A percentile compares a stretch with the other conserved stretches of the same genome.
phyloP scores from a whole-genome alignment of 164 flowering plant species.

The Stephania cephalantha region DNA sequence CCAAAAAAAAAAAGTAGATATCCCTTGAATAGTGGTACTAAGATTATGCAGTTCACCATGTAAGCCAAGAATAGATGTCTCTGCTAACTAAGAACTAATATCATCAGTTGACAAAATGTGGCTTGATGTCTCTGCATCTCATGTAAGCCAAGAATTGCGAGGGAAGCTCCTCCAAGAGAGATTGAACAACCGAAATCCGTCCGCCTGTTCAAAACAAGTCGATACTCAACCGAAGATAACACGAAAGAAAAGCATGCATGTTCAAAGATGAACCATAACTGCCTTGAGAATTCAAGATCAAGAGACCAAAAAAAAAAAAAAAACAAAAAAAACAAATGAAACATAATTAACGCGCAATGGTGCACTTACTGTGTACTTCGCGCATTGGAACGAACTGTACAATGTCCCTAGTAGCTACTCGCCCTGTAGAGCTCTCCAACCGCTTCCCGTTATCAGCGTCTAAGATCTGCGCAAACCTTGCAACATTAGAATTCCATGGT shows the following conservation, averaged over 20 bases:
- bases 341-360: neutral
- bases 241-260: neutral
- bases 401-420: slow-evolving; percentile 76
- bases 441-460: slow-evolving; percentile 80
- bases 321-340: neutral
- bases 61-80: too few species aligned
- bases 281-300: neutral
- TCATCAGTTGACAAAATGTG: slow-evolving; percentile 11
- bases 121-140: slow-evolving; percentile 48
- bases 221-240: neutral
- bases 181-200: slow-evolving; percentile 43
- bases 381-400: slow-evolving; percentile 88
- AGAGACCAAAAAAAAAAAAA: neutral
- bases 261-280: neutral
- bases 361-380: slow-evolving; percentile 56
- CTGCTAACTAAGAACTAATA: neutral
- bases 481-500: neutral
- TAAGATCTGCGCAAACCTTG: slow-evolving; percentile 43
- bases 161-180: slow-evolving; percentile 65
- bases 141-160: slow-evolving; percentile 58
- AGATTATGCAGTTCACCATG: too few species aligned
- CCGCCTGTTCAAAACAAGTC: slow-evolving; percentile 37
- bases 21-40: too few species aligned
- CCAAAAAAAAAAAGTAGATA: too few species aligned
- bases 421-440: slow-evolving; percentile 71